These are phyloP conservation scores for Rhizophora mangle DNA, from an alignment of 345 rosid species.

Conservation along the genomic window DNA sequence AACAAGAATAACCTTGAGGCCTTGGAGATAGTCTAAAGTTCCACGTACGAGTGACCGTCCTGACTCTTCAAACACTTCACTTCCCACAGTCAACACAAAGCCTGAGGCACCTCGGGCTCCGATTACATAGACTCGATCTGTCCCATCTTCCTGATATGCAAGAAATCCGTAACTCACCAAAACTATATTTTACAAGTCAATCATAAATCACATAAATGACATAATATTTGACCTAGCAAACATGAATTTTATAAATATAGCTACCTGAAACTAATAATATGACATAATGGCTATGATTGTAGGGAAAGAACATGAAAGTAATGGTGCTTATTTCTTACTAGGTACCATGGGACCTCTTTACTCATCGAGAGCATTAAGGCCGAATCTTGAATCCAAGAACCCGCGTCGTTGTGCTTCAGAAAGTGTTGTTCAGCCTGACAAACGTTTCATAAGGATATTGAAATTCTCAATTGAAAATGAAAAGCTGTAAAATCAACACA, in stretches of 20 bases:
- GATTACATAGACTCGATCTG: slow-evolving; percentile 59
- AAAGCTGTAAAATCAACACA: neutral
- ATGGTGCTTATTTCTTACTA: slow-evolving; percentile 45
- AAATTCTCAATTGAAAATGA: neutral
- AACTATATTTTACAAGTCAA: slow-evolving; percentile 1
- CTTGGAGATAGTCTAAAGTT: slow-evolving; percentile 88
- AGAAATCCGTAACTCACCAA: slow-evolving; percentile 3
- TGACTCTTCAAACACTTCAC: slow-evolving; percentile 89
- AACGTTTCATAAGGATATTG: slow-evolving; percentile 11
- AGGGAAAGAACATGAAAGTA: neutral
- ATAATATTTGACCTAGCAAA: neutral
- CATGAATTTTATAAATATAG: slow-evolving; percentile 2
- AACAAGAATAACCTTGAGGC: slow-evolving; percentile 68
- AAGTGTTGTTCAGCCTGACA: slow-evolving; percentile 89
- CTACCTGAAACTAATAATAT: neutral
- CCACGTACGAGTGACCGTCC: slow-evolving; percentile 95
- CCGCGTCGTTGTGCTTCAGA: slow-evolving; percentile 89
- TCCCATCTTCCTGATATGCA: slow-evolving; percentile 70
- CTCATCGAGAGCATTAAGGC: slow-evolving; percentile 88
- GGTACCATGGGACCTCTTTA: slow-evolving; percentile 96
- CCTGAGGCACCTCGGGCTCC: slow-evolving; percentile 77
- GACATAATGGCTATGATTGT: neutral
- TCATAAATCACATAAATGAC: slow-evolving; percentile 6
- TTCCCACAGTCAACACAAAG: slow-evolving; percentile 57
- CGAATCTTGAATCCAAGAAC: slow-evolving; percentile 98